A percentile compares a stretch with the other conserved stretches of the same genome.
These are phyloP conservation scores for Kingdonia uniflora DNA, from an alignment of 164 flowering plant species.

Conservation along the genomic window DNA sequence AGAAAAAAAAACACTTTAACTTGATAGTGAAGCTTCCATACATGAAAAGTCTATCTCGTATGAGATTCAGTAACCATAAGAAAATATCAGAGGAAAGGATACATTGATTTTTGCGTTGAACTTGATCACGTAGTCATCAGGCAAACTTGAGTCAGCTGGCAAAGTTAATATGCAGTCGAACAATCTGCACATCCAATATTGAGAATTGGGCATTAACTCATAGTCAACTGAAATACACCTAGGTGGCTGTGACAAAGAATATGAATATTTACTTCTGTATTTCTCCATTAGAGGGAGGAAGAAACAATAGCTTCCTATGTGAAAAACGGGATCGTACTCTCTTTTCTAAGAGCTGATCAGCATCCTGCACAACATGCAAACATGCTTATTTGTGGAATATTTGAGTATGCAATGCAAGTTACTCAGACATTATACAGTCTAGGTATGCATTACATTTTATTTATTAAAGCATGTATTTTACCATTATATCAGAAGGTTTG, in stretches of 20 bases:
- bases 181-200: slow-evolving; percentile 39
- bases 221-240: neutral
- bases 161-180: slow-evolving; percentile 51
- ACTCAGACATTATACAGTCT: no score
- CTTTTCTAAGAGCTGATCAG: slow-evolving; percentile 95
- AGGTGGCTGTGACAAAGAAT: neutral
- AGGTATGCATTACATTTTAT: no score
- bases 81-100: slow-evolving; percentile 42
- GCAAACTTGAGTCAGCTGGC: slow-evolving; percentile 53
- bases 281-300: slow-evolving; percentile 68
- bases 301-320: slow-evolving; percentile 88
- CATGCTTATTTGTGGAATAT: neutral
- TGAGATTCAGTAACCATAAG: no score
- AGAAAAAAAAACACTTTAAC: no score
- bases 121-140: slow-evolving; percentile 40
- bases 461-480: no score
- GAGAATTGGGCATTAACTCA: neutral
- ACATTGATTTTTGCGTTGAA: slow-evolving; percentile 67
- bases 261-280: slow-evolving; percentile 34
- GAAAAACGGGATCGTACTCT: slow-evolving; percentile 98
- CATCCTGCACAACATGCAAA: slow-evolving; percentile 53
- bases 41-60: no score
- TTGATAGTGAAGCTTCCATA: no score
- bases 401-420: no score
- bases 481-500: no score